These are phyloP conservation scores for Falciphora oryzae DNA, from an alignment of 2,329 filamentous ascomycete species.

Conservation along the genomic window DNA sequence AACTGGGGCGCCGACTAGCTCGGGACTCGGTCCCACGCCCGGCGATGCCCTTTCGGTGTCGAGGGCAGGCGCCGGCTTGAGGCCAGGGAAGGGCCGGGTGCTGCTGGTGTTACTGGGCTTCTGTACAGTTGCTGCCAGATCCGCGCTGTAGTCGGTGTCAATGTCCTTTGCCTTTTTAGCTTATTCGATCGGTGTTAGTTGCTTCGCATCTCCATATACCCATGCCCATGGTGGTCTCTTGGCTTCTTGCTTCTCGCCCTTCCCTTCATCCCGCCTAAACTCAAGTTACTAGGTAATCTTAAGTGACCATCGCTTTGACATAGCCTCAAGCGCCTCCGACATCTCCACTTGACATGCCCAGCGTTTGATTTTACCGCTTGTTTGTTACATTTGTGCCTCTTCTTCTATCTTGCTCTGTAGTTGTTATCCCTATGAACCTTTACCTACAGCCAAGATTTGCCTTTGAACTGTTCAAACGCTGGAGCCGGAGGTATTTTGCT, in stretches of 20 bases:
- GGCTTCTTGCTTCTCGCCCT: background rate
- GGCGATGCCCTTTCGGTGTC: background rate
- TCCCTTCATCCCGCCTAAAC: background rate
- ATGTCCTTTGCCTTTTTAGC: background rate
- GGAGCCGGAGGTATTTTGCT: too few relatives aligned
- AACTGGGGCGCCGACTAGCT: background rate
- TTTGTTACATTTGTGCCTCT: background rate
- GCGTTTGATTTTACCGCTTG: too few relatives aligned
- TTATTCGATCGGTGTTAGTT: background rate
- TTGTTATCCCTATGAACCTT: too few relatives aligned
- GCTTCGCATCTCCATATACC: background rate
- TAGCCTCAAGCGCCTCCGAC: too few relatives aligned
- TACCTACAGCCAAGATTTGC: too few relatives aligned
- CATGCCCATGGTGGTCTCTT: background rate
- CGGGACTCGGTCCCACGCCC: background rate
- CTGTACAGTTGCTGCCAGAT: background rate
- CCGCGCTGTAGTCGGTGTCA: background rate
- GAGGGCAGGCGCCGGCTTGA: background rate
- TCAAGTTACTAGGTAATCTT: too few relatives aligned
- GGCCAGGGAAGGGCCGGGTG: background rate
- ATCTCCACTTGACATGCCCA: too few relatives aligned
- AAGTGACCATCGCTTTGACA: too few relatives aligned
- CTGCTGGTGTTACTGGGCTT: background rate
- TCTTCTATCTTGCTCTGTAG: background rate
- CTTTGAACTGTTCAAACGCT: too few relatives aligned